Evolutionary conservation across 1,139 yeast genomes (phyloP), one percentile per base, ranked within the genome.

Genomic region (Hanseniaspora uvarum): DNA sequence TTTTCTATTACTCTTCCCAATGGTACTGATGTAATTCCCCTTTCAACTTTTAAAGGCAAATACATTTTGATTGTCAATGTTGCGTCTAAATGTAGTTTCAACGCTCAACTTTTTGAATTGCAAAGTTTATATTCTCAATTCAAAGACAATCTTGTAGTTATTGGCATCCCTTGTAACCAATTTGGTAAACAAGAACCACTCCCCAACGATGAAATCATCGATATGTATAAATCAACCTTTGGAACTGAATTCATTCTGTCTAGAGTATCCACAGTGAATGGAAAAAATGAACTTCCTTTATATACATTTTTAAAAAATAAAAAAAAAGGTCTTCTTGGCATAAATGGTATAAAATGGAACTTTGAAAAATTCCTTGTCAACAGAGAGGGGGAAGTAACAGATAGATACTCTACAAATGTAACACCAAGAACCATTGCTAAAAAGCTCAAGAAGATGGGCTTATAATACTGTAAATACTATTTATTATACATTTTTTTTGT

Each of bases 111-210:
- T 69, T 68, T 72, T 64, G 94, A 81, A 56, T 75, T 89, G 56
- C 95, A 89, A 70, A 79, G 73, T 58, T 71, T 89, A 58, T 82
- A 87, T 72, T 73, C 82, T 63, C 78, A 81, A 66, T 86, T 81
- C 70, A 73, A 76, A 56, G 84, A 76, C 57, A 65, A 79, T 61
- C 75, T 89, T 34, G 81, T 75, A 51, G 76, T 89, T 52, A 65
- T 89, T 48, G 97, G 94, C 0, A 88, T 89, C 77, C 97, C 97
- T 56, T 80, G 86, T 65, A 81, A 82, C 66, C 96, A 88, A 66
- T 89, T 89, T 65, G 86, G 84, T 23, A 77, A 76, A 61, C 95
- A 89, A 69, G 95, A 87, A 63, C 94, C 95, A 2, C 79, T 79
- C 1, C 66, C 76, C 4, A 80, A 78, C 45, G 75, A 72, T 46